Base-by-base conservation (phyloP, 495 filamentous ascomycete genomes). In the Penicillium parvum region DNA sequence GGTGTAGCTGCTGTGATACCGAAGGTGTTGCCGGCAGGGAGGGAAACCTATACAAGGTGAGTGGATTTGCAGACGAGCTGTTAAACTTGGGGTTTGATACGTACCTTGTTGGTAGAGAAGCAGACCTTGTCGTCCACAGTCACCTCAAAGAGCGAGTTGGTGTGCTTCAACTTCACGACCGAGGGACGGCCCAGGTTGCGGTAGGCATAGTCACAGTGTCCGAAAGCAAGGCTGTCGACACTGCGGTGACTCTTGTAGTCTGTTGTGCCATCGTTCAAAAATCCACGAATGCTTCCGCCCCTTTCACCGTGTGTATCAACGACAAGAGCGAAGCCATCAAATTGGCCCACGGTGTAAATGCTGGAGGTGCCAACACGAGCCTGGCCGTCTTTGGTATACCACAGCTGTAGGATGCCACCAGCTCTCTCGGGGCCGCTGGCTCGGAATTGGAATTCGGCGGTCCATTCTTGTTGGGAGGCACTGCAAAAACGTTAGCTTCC, bases 351-450 rank as follows among this genome's bases (percentile, higher is more conserved):
- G 4, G 86, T 92, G 60, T 95, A 95, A 43, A 96, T 77, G 59
- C 85, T 90, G 12, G 79, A 73, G 4, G 82, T 73, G 36, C 82
- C 82, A 40, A 94, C 67, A 14, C 68, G 69, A 49, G 69, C 61
- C 49, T 76, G 68, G 32, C 86, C 87, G 38, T 86, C 79, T 48
- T 85, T 83, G 12, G 79, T 81, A 60, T 91, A 88, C 94, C 94
- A 98, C 50, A 98, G 70, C 58, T 96, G 88, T 45, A 98, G 74
- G 65, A 94, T 96, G 32, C 92, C 92, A 20, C 84, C 79, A 22
- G 81, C 88, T 52, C 88, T 73, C 63, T 97, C 92, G 10, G 82
- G 84, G 3, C 92, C 92, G 36, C 77, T 87, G 6, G 82, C 88
- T 47, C 92, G 81, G 70, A 97, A 97, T 53, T 90, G 80, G 49